A percentile compares a stretch with the other conserved stretches of the same genome.
phyloP scores from a whole-genome alignment of 768 basidiomycete genomes.

The Arthromyces matolae region DNA sequence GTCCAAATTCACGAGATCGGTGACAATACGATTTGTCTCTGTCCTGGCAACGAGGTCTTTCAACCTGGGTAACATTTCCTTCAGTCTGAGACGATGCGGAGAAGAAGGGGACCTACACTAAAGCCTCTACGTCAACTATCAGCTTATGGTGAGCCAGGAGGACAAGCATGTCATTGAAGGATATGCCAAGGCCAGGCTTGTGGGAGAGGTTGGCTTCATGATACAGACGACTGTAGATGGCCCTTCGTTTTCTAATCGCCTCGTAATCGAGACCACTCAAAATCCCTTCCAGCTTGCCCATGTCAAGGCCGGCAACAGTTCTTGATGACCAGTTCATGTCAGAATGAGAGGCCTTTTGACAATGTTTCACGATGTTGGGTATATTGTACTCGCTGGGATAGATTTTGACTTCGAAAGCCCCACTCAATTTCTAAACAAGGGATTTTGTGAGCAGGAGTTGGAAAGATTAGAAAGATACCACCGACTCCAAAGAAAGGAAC shows the following conservation, averaged over 20 bases:
- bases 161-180: conserved; percentile 86
- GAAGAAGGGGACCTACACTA: conserved; percentile 69
- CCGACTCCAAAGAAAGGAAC: conserved; percentile 81
- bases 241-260: conserved; percentile 61
- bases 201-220: conserved; percentile 82
- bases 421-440: conserved; percentile 62
- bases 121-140: conserved; percentile 83
- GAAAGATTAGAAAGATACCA: conserved; percentile 7
- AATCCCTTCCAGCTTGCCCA: conserved; percentile 54
- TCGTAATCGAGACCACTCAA: conserved; percentile 64
- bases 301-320: conserved; percentile 53
- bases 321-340: conserved; percentile 30
- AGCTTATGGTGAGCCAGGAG: conserved; percentile 89
- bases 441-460: not conserved
- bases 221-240: conserved; percentile 71
- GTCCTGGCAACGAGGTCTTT: conserved; percentile 77
- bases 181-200: conserved; percentile 74
- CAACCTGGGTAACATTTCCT: conserved; percentile 43
- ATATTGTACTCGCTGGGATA: conserved; percentile 72
- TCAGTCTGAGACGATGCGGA: not conserved
- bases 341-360: conserved; percentile 35
- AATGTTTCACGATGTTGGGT: conserved; percentile 52
- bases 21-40: conserved; percentile 75
- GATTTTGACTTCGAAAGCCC: conserved; percentile 84
- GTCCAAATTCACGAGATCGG: conserved; percentile 82